Base-by-base conservation (phyloP, 2,329 filamentous ascomycete genomes). In the Pyricularia grisea region DNA sequence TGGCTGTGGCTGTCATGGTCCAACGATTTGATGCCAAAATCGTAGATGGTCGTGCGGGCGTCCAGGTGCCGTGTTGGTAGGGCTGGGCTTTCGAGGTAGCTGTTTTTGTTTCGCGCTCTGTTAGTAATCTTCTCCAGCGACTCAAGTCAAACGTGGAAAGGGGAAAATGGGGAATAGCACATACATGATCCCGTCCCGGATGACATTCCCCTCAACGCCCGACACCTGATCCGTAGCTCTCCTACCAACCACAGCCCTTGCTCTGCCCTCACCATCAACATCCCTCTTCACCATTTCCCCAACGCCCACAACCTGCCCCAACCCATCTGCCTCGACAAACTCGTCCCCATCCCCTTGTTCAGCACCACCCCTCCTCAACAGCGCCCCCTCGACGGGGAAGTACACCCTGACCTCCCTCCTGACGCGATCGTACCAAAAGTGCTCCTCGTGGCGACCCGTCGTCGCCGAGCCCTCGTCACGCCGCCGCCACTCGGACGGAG, bases 1-100 rank as follows among this genome's bases (percentile, higher is more conserved):
- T 68, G 67, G 10, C n/a, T 14, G 27, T 67, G 66, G 42, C 28
- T 17, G 60, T 68, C n/a, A 12, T 64, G 61, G 31, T 64, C 58
- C n/a, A 68, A 31, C 60, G 67, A 64, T 33, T 68, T 68, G 67
- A 50, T 28, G 10, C 67, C 67, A 55, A 68, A 68, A 31, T 68
- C 60, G 33, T 65, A 68, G 28, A 68, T 65, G 60, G 58, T 30
- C 14, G 67, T 65, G n/a, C 55, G 58, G 20, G 5, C 60, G 23
- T 58, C 67, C 30, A 68, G 31, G 25, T 55, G 60, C 31, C 60
- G 67, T 6, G n/a, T 33, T 9, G 67, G 67, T 33, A 30, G 55
- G n/a, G 67, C 67, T 25, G 67, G 67, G 11, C 17, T 30, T n/a
- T 61, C 25, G 25, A 68, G 67, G 25, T 65, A 68, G n/a, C 66